Evolutionary conservation across 1,139 yeast species (phyloP), one percentile per base, ranked within the genome.

Genomic region (Geotrichum bryndzae): DNA sequence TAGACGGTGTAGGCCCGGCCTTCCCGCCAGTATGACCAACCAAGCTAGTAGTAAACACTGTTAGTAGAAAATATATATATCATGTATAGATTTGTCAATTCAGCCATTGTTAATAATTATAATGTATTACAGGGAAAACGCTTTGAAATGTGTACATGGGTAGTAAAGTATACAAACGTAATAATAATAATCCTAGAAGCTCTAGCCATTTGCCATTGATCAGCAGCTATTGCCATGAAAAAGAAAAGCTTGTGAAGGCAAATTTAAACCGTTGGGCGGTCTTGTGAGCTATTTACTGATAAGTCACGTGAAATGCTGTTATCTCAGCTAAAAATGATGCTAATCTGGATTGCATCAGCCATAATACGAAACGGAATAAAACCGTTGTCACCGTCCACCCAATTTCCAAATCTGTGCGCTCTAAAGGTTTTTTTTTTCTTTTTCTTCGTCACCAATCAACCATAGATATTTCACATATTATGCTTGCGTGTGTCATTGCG

Each of bases 241-340:
- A 38, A 38, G 15, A 38, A 38, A 13, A 38, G 2, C 6, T 11
- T 13, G 45, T 5, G 18, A 18, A 18, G 18, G 18, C 18, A 18
- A 18, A 18, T 18, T 18, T 6, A 13, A 38, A 38, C 2, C n/a
- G 45, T 11, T 38, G 15, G 41, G 2, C 8, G 41, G 27, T 3
- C 27, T 25, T 25, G 27, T 25, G 27, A 25, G 27, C 27, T 4
- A 25, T 25, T 25, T 33, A 10, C 15, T 33, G 38, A 33, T 13
- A 38, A 13, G 46, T 53, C 55, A 53, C 55, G 55, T 53, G 55
- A 53, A 53, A 53, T 31, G 55, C 35, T 53, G 55, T 53, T 53
- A 53, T 31, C 55, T 23, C 2, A 31, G n/a, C 29, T 18, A 8
- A 5, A 33, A 18, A 53, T 53, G 55, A 53, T 27, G 22, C 11